Conservation (phyloP, 2,329 filamentous ascomycete genomes). For the Helicocarpus griseus region DNA sequence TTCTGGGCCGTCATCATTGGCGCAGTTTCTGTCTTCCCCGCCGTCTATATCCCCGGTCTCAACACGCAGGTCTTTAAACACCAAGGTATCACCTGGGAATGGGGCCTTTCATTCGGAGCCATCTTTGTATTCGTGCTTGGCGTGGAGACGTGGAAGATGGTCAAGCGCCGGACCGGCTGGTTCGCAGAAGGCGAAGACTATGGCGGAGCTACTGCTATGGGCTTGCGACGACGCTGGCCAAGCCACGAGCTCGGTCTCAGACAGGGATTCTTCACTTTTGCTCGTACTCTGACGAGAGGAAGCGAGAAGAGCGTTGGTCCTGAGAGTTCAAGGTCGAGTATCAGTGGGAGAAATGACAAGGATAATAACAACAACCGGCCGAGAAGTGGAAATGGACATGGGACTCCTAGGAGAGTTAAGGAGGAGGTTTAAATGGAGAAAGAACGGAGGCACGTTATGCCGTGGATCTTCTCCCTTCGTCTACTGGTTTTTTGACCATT, state of each 20-base stretch:
- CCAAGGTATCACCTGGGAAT: conserved; percentile 52
- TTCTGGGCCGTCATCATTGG: conserved; percentile 40
- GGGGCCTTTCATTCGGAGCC: conserved; percentile 49
- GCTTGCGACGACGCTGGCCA: conserved; percentile 14
- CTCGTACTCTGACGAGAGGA: conserved; percentile 19
- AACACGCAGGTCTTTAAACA: conserved; percentile 53
- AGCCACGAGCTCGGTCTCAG: conserved; percentile 18
- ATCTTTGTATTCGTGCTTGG: conserved; percentile 49
- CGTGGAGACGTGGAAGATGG: conserved; percentile 51
- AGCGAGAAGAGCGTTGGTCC: conserved; percentile 17
- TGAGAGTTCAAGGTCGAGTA: conserved; percentile 7
- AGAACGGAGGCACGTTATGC: too few relatives aligned
- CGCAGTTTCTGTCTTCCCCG: conserved; percentile 41
- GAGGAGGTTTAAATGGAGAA: conserved; percentile 4
- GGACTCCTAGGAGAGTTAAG: neutral
- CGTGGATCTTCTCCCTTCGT: too few relatives aligned
- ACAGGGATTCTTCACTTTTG: conserved; percentile 25
- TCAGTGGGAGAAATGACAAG: neutral
- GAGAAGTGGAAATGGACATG: neutral
- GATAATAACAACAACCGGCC: neutral
- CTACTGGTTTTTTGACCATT: too few relatives aligned
- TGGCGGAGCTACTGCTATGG: conserved; percentile 14
- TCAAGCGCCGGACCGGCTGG: conserved; percentile 37
- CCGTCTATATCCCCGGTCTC: conserved; percentile 51
- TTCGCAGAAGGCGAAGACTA: conserved; percentile 22